Percentiles rank a stretch among this genome's conserved stretches.
Evolutionary conservation across 2,329 filamentous ascomycete genomes (phyloP).

Genomic region (Hymenoscyphus fructigenus): DNA sequence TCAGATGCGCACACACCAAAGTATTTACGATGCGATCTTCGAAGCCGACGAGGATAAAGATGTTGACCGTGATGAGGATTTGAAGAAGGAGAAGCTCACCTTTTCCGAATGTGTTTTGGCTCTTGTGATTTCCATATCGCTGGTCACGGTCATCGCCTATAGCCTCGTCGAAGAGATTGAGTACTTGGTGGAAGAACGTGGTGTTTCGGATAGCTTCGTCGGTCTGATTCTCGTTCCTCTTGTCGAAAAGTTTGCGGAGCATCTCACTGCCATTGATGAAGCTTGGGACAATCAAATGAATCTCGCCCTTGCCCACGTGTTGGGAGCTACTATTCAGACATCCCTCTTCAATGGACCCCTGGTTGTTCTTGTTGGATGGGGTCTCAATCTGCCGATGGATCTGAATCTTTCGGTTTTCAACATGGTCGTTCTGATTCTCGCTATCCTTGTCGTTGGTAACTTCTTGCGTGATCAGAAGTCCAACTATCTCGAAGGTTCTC

Average conservation of each 20-base stretch:
- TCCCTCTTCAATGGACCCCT: conserved; percentile 85
- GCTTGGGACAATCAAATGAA: conserved; percentile 83
- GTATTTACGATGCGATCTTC: conserved; percentile 73
- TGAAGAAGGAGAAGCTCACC: conserved; percentile 66
- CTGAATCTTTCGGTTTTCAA: conserved; percentile 88
- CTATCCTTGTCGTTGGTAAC: conserved; percentile 82
- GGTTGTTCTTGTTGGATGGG: conserved; percentile 82
- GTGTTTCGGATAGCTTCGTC: conserved; percentile 58
- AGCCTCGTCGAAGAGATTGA: conserved; percentile 73
- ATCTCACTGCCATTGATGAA: conserved; percentile 81
- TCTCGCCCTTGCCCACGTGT: conserved; percentile 79
- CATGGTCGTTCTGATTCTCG: conserved; percentile 74
- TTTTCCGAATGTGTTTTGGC: conserved; percentile 70
- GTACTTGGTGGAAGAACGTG: conserved; percentile 51
- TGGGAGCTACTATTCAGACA: conserved; percentile 86
- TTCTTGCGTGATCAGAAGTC: conserved; percentile 86
- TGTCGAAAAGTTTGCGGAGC: conserved; percentile 84
- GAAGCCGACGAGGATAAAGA: conserved; percentile 68
- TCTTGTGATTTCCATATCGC: conserved; percentile 60
- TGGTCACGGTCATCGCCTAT: conserved; percentile 73
- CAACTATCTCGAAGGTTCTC: conserved; percentile 83
- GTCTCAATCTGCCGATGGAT: conserved; percentile 67
- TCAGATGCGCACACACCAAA: conserved; percentile 74
- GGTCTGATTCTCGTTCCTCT: conserved; percentile 77
- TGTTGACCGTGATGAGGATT: conserved; percentile 60